A percentile compares a stretch with the other conserved stretches of the same genome.
These are phyloP conservation scores for Pulveroboletus sp. DNA, from an alignment of 768 basidiomycete species.

Conservation along the genomic window DNA sequence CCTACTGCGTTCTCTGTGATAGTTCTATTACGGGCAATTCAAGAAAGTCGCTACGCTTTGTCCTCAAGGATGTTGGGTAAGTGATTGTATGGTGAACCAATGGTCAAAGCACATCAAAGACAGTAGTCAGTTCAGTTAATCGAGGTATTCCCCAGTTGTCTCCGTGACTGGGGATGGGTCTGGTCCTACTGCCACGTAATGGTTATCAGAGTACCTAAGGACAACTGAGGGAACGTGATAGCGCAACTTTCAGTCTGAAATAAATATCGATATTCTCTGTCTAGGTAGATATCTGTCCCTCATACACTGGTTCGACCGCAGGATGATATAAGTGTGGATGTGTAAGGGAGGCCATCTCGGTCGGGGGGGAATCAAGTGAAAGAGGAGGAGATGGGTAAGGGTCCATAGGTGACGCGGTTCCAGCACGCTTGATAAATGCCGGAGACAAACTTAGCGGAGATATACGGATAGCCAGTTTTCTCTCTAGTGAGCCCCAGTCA, in stretches of 20 bases:
- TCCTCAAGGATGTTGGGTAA: not conserved
- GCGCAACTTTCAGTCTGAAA: conserved; percentile 7
- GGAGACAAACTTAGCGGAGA: conserved; percentile 17
- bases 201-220: not conserved
- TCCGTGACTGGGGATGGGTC: no score
- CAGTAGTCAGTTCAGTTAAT: not conserved
- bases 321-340: conserved; percentile 5
- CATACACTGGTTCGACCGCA: conserved; percentile 4
- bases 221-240: conserved; percentile 1
- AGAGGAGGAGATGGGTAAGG: conserved; percentile 50
- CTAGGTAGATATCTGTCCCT: conserved; percentile 17
- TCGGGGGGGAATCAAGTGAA: conserved; percentile 24
- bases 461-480: conserved; percentile 13
- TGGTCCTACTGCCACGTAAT: not conserved
- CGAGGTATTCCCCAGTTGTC: not conserved
- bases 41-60: conserved; percentile 6
- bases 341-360: conserved; percentile 10
- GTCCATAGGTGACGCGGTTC: conserved; percentile 29
- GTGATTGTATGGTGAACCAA: not conserved
- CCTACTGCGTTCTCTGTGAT: conserved; percentile 22
- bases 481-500: conserved; percentile 11
- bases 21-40: conserved; percentile 7
- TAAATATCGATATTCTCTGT: conserved; percentile 22
- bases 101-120: not conserved
- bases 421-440: conserved; percentile 22